Conservation (phyloP, 2,329 filamentous ascomycete genomes). For the Mycogone perniciosa region DNA sequence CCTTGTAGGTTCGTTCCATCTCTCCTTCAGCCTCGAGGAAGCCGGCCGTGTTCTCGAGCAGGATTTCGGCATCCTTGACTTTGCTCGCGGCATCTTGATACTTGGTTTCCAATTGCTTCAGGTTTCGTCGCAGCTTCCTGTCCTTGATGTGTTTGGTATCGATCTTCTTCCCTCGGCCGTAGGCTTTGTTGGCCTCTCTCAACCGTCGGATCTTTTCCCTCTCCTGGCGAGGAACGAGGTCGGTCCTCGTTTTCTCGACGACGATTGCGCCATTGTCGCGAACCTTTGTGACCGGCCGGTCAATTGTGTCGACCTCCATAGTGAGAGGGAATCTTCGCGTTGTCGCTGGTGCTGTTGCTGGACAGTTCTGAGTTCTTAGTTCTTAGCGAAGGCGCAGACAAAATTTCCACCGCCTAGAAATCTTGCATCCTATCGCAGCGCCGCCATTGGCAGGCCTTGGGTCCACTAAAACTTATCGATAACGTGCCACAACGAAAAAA, state of each 20-base stretch:
- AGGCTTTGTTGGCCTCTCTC: conserved; percentile 63
- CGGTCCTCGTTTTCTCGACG: conserved; percentile 41
- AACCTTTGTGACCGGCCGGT: conserved; percentile 29
- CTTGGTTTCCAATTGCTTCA: conserved; percentile 73
- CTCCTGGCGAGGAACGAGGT: conserved; percentile 47
- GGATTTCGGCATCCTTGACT: conserved; percentile 91
- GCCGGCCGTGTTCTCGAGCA: conserved; percentile 79
- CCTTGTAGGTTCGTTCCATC: conserved; percentile 86
- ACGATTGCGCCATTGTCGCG: conserved; percentile 47
- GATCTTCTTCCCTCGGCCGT: conserved; percentile 77
- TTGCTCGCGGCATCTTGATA: conserved; percentile 74
- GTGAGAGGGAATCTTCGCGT: conserved; percentile 1
- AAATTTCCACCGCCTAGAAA: conserved; percentile 28
- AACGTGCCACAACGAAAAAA: conserved; percentile 29
- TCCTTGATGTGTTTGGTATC: conserved; percentile 69
- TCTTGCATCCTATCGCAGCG: conserved; percentile 20
- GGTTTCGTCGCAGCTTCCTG: conserved; percentile 79
- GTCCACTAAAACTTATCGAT: conserved; percentile 28
- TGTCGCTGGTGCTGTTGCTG: conserved; percentile 12
- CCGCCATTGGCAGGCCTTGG: conserved; percentile 19
- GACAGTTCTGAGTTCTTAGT: background rate
- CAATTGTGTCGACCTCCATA: conserved; percentile 34
- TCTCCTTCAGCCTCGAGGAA: conserved; percentile 85
- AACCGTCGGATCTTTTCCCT: conserved; percentile 45
- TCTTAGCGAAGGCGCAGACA: conserved; percentile 19